These are phyloP conservation scores for Melocanna baccifera DNA, from an alignment of 176 grass and related monocot genomes.

Conservation along the genomic window DNA sequence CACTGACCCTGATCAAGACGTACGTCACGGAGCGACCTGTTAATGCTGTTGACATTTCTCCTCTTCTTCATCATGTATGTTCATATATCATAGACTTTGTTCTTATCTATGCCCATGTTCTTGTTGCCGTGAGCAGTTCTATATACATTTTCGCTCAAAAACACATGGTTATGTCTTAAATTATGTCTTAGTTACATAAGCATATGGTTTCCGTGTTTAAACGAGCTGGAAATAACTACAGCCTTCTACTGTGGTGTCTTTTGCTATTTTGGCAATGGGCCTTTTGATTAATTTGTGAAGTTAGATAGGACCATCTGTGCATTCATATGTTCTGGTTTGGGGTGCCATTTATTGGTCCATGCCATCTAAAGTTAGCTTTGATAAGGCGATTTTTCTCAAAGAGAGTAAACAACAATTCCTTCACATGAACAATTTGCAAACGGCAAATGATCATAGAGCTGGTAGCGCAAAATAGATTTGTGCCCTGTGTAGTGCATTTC, in stretches of 20 bases:
- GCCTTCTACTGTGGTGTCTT: not conserved
- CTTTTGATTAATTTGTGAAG: not conserved
- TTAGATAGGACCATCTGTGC: not conserved
- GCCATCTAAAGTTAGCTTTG: not conserved
- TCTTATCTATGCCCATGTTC: not conserved
- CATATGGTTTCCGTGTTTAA: not conserved
- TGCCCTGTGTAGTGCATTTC: not conserved
- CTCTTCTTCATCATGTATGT: slow-evolving; percentile 78
- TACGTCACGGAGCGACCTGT: slow-evolving; percentile 80
- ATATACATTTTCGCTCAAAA: not conserved
- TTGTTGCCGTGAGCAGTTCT: not conserved
- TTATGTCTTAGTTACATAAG: not conserved
- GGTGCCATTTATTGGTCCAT: not conserved
- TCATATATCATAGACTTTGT: not conserved
- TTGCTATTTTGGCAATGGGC: not conserved
- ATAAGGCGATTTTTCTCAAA: not conserved
- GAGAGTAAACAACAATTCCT: not conserved
- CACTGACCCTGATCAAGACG: slow-evolving; percentile 72
- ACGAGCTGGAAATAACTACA: not conserved
- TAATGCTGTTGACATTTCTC: slow-evolving; percentile 90
- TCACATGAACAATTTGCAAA: not conserved
- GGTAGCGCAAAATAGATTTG: not conserved
- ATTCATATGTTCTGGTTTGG: not conserved
- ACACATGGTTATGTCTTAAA: not conserved
- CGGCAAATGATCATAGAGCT: not conserved